Evolutionary conservation across 495 filamentous ascomycete genomes (phyloP).

Genomic region (Parmelia sp.): DNA sequence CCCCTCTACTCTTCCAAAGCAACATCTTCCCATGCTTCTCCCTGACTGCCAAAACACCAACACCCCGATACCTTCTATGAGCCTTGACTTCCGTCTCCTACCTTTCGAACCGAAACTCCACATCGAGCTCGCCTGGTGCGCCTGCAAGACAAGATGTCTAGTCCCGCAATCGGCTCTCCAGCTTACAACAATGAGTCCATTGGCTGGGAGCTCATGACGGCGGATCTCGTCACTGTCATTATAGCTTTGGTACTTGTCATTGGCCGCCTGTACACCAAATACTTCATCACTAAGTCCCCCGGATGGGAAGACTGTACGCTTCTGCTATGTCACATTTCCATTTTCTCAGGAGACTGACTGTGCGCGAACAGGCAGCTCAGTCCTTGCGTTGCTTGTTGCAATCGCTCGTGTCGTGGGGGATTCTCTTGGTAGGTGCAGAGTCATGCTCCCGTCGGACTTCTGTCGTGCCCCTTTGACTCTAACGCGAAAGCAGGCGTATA

Average conservation of each 20-base stretch:
- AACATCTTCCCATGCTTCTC: neutral
- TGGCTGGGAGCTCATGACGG: neutral
- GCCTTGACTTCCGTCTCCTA: neutral
- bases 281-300: neutral
- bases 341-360: neutral
- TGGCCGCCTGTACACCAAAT: constrained; percentile 9
- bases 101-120: neutral
- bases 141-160: neutral
- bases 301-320: constrained; percentile 17
- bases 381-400: neutral
- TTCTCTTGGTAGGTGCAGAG: neutral
- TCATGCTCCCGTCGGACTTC: neutral
- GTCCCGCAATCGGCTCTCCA: neutral
- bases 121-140: neutral
- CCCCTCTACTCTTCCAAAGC: neutral
- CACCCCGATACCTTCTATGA: neutral
- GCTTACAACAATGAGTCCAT: neutral
- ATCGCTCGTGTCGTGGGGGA: neutral
- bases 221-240: neutral
- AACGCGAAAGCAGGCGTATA: neutral
- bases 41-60: neutral
- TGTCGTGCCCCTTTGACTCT: neutral
- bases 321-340: no score
- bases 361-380: neutral
- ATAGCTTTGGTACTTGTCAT: neutral